Base-by-base conservation (phyloP, 164 flowering plant genomes). In the Piper longum region DNA sequence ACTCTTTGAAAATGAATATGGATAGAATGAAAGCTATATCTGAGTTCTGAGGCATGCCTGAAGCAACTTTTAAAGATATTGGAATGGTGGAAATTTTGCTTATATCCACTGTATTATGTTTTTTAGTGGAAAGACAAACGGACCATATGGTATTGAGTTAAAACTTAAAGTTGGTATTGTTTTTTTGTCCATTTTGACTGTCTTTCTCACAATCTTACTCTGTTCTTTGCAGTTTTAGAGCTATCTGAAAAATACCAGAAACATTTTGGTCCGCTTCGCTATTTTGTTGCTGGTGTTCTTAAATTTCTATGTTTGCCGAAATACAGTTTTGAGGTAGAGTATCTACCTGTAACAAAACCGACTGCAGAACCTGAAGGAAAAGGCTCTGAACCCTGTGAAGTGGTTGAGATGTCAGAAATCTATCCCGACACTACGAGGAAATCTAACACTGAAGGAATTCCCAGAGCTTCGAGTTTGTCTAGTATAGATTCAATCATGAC, bases 401-500 rank as follows among this genome's bases (percentile, higher is more conserved):
- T 72, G 18, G 69, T 80, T 68, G 99, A 92, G 71, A 79, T 84
- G 82, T 76, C 88, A 62, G 93, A 90, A 19, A 73, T 88, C n/a
- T 88, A 88, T 74, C 80, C 87, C 11, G 99, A 95, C 61, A 73
- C 87, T 43, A 85, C 86, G 95, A 78, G 85, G 67, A 88, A 78
- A 77, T 81, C 97, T 51, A 80, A 73, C 62, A 80, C 64, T 56
- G 97, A 88, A 55, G 86, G 93, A 16, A 78, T 95, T 54, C 97
- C 97, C 6, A 82, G 99, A 71, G 95, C 99, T 60, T 91, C 99
- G 13, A 95, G 99, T 77, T 67, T 95, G 61, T 95, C 99, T 51
- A 95, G 99, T 75, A 95, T 95, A 51, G 99, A 95, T 73, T 91
- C 99, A 16, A 88, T 95, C 69, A 88, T 88, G 91, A 85, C 89